Evolutionary conservation across 1,284 basidiomycete species (phyloP).

Genomic region (Sutorius eximius): DNA sequence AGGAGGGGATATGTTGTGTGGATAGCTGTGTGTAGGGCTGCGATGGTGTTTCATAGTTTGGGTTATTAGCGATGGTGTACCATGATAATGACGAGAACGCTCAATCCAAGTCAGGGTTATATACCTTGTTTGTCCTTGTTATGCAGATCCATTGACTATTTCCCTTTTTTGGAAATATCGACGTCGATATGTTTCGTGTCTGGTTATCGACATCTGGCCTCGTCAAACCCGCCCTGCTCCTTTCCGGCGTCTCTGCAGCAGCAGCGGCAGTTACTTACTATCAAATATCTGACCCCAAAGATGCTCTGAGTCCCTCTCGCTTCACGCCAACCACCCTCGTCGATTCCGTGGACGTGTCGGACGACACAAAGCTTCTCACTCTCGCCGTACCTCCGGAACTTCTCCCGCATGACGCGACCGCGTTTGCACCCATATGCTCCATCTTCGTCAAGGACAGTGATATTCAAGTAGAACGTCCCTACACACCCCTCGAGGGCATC

Average conservation of each 20-base stretch:
- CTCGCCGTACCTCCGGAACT: constrained; percentile 53
- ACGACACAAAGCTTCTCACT: constrained; percentile 61
- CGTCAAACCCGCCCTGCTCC: constrained; percentile 6
- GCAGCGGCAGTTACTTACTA: constrained; percentile 49
- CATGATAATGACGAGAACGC: not conserved
- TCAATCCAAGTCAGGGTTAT: not conserved
- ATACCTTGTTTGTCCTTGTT: constrained; percentile 30
- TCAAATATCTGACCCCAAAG: constrained; percentile 45
- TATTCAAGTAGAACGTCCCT: constrained; percentile 85
- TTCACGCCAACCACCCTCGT: constrained; percentile 67
- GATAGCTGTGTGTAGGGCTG: constrained; percentile 27
- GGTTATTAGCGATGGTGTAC: not conserved
- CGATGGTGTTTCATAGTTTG: constrained; percentile 30
- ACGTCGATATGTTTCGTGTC: constrained; percentile 22
- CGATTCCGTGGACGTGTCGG: constrained; percentile 49
- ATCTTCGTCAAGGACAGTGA: constrained; percentile 83
- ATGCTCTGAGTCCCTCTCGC: constrained; percentile 54
- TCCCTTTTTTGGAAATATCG: constrained; percentile 18
- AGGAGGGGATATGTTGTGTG: constrained; percentile 5
- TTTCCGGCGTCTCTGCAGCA: constrained; percentile 37
- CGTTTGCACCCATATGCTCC: constrained; percentile 62
- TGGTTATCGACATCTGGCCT: not conserved
- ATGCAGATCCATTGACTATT: constrained; percentile 10
- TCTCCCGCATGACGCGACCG: constrained; percentile 26
- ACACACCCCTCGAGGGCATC: constrained; percentile 75